Percentiles rank a stretch among this genome's conserved stretches.
Evolutionary conservation across 2,329 filamentous ascomycete species (phyloP).

Genomic region (Didymellaceae sp.): DNA sequence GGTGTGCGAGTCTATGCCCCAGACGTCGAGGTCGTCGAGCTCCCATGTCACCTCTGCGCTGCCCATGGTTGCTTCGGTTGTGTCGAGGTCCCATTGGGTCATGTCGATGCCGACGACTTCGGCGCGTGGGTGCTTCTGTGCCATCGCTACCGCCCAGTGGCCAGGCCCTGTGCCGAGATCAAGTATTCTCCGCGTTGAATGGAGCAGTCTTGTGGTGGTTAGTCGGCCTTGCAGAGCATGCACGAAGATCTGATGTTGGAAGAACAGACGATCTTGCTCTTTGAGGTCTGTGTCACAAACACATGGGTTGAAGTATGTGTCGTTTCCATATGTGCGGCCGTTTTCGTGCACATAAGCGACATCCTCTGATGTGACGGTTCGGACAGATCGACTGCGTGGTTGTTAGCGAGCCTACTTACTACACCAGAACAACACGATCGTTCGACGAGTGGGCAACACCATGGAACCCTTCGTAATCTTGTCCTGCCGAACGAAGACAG

Average conservation of each 20-base stretch:
- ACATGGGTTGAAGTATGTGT: slow-evolving; percentile 70
- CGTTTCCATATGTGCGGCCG: slow-evolving; percentile 66
- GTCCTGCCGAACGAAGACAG: not conserved
- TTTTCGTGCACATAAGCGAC: slow-evolving; percentile 67
- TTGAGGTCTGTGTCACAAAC: slow-evolving; percentile 56
- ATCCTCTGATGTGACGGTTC: slow-evolving; percentile 52
- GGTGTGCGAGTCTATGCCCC: slow-evolving; percentile 36
- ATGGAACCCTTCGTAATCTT: too few species aligned
- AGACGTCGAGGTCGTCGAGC: slow-evolving; percentile 48
- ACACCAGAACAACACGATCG: not conserved
- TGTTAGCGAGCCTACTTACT: not conserved
- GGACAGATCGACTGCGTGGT: slow-evolving; percentile 41
- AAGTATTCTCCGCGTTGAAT: slow-evolving; percentile 39
- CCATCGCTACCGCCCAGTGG: slow-evolving; percentile 58
- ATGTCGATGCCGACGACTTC: slow-evolving; percentile 59
- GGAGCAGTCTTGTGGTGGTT: slow-evolving; percentile 42
- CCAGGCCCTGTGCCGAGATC: slow-evolving; percentile 58
- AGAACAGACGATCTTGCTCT: slow-evolving; percentile 67
- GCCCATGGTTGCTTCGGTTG: slow-evolving; percentile 50
- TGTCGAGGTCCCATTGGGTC: slow-evolving; percentile 58
- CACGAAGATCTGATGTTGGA: slow-evolving; percentile 69
- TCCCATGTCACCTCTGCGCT: slow-evolving; percentile 43
- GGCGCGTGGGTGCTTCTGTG: slow-evolving; percentile 51
- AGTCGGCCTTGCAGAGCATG: slow-evolving; percentile 44
- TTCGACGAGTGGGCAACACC: too few species aligned